Percentiles rank a stretch among this genome's conserved stretches.
Conservation (phyloP, 2,329 filamentous ascomycete genomes). For the Aspergillus pseudoglaucus region DNA sequence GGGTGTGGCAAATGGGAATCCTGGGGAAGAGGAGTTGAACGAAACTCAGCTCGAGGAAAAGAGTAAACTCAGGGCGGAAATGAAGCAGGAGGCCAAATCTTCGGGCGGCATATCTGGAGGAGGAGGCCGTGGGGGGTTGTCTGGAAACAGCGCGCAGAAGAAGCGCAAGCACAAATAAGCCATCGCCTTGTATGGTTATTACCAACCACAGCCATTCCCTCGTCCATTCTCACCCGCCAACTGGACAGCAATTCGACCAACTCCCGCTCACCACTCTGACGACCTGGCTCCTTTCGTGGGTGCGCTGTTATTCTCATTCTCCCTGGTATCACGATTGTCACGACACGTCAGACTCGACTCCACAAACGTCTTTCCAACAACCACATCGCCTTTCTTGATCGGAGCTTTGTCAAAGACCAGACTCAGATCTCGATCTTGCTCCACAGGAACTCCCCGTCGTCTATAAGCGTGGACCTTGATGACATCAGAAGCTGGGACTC, state of each 20-base stretch:
- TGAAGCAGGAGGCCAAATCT: constrained; percentile 3
- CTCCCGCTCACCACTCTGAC: background rate
- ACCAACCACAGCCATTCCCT: too few species aligned
- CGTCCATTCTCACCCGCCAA: background rate
- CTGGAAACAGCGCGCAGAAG: constrained; percentile 9
- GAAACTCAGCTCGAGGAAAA: constrained; percentile 1
- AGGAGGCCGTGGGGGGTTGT: too few species aligned
- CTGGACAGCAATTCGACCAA: too few species aligned
- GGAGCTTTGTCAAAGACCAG: constrained; percentile 2
- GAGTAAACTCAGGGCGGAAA: constrained; percentile 9
- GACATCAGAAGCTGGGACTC: constrained; percentile 1
- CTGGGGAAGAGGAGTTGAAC: constrained; percentile 2
- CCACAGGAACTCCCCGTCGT: background rate
- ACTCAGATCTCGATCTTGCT: background rate
- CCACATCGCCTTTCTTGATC: constrained; percentile 3
- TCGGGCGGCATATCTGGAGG: constrained; percentile 24
- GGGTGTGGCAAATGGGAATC: constrained; percentile 2
- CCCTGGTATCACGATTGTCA: background rate
- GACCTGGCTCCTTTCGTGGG: background rate
- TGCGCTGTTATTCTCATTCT: background rate
- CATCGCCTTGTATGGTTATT: background rate
- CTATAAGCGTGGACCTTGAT: constrained; percentile 6
- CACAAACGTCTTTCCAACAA: constrained; percentile 1
- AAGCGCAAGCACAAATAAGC: constrained; percentile 19
- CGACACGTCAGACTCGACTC: background rate